Base-by-base conservation (phyloP, 2,329 filamentous ascomycete genomes). In the Cladosporium colombiae region DNA sequence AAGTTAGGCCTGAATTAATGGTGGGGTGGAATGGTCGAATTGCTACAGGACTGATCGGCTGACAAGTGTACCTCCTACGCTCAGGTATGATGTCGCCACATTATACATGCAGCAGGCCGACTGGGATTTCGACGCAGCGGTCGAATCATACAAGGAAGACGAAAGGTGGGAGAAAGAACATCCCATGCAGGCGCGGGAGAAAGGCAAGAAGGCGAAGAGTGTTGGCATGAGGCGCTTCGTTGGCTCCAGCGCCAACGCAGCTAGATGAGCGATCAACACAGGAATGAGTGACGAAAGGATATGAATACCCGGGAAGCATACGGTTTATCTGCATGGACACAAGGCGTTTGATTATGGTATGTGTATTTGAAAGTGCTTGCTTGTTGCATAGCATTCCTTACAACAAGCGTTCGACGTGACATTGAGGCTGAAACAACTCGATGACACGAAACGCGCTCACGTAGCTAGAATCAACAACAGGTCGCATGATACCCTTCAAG, bases 151-250 rank as follows among this genome's bases (percentile, higher is more conserved):
- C 75, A 82, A 85, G 69, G 89, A 86, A 3, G 91, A 95, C 68
- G 91, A 93, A 75, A 82, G 81, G 62, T 94, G 91, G 91, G 91
- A 92, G 78, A 84, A 82, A 70, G 84, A 85, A 14, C 85, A 94
- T 72, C 89, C 89, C 0, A 74, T 88, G 56, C 78, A 83, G 71
- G 78, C 76, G 7, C 78, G 78, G 49, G 76, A 77, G 66, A 83
- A 82, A 69, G 78, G 78, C n/a, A 83, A 83, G 73, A 74, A 79
- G 71, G 79, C 73, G 50, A 76, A 77, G 65, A 71, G 58, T 46
- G 73, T 73, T 8, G 76, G 76, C 6, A 76, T 76, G 71, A 73
- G 76, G 65, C 69, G 77, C 61, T 78, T 76, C 62, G 77, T 77
- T 23, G 75, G 76, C 31, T 62, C 60, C 16, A 27, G 60, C 21